Base-by-base conservation (phyloP, 2,329 filamentous ascomycete genomes). In the Cordyceps fumosorosea region DNA sequence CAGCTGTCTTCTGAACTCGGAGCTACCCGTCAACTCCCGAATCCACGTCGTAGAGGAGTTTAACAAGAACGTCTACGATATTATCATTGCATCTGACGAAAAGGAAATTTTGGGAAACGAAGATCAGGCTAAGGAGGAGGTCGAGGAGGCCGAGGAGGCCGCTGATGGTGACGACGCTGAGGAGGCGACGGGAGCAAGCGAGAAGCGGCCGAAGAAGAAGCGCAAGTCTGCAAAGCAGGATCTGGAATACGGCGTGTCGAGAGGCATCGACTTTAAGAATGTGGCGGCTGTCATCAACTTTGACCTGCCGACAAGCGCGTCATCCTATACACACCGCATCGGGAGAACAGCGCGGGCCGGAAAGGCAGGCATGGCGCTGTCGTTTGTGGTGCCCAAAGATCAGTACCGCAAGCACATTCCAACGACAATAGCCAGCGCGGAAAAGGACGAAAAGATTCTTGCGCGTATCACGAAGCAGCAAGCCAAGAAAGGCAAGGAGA, bases 11-110 rank as follows among this genome's bases (percentile, higher is more conserved):
- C 78, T 99, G 47, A 99, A 99, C 77, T 95, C 91, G 1, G 93
- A 99, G 72, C 77, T 99, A 42, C 95, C 95, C 0, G 88, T 98
- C 66, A 97, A 97, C 70, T 95, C 90, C 1, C 84, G 95, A 64
- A 86, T 97, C 45, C 93, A 99, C 72, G 92, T 96, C 2, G 93
- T 99, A 3, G 90, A 98, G 69, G 92, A 98, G 73, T 99, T 99
- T 77, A 99, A 98, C 78, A 90, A 90, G 75, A 90, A 91, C 59
- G 87, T 98, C 7, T 99, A 99, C 80, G 93, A 99, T 69, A 97
- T 98, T 65, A 93, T 99, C 67, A 96, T 99, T 69, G 95, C 95
- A 0, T 93, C 91, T 0, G 95, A 99, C 69, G 93, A 96, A 72
- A 67, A 67, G 64, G 92, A 96, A 71, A 84, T 96, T 12, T 74